Evolutionary conservation across 495 filamentous ascomycete species (phyloP).

Genomic region (Penicillium coffeae): DNA sequence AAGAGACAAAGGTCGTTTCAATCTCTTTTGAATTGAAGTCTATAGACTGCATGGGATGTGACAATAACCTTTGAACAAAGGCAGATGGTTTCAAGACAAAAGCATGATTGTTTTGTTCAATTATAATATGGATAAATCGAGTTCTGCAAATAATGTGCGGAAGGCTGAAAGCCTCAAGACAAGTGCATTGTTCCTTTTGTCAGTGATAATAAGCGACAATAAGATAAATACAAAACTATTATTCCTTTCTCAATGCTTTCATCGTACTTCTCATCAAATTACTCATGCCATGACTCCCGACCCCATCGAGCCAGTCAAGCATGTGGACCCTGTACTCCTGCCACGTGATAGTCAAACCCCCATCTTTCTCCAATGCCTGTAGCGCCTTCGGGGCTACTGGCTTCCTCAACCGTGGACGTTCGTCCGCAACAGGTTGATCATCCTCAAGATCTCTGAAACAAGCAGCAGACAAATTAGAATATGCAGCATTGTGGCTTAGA

Average conservation of each 20-base stretch:
- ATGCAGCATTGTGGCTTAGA: slow-evolving; percentile 62
- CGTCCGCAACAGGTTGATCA: slow-evolving; percentile 52
- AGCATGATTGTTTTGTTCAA: too few relatives aligned
- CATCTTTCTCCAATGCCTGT: slow-evolving; percentile 57
- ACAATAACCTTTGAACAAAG: too few relatives aligned
- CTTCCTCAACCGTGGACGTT: slow-evolving; percentile 61
- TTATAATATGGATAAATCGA: too few relatives aligned
- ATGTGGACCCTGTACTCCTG: slow-evolving; percentile 73
- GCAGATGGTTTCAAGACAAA: too few relatives aligned
- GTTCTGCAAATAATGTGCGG: too few relatives aligned
- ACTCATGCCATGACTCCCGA: slow-evolving; percentile 62
- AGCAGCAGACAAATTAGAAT: slow-evolving; percentile 63
- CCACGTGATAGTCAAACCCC: slow-evolving; percentile 66
- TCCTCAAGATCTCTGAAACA: slow-evolving; percentile 58
- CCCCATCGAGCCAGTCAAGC: slow-evolving; percentile 62
- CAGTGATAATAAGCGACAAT: too few relatives aligned
- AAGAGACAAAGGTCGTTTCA: too few relatives aligned
- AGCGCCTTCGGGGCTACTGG: slow-evolving; percentile 70
- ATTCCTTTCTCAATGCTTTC: slow-evolving; percentile 57
- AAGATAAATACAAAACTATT: too few relatives aligned
- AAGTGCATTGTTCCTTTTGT: not conserved
- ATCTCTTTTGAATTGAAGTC: too few relatives aligned
- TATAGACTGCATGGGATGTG: too few relatives aligned
- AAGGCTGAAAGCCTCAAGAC: not conserved
- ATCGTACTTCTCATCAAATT: slow-evolving; percentile 82